Evolutionary conservation across 768 basidiomycete genomes (phyloP).

Genomic region (Arthromyces matolae): DNA sequence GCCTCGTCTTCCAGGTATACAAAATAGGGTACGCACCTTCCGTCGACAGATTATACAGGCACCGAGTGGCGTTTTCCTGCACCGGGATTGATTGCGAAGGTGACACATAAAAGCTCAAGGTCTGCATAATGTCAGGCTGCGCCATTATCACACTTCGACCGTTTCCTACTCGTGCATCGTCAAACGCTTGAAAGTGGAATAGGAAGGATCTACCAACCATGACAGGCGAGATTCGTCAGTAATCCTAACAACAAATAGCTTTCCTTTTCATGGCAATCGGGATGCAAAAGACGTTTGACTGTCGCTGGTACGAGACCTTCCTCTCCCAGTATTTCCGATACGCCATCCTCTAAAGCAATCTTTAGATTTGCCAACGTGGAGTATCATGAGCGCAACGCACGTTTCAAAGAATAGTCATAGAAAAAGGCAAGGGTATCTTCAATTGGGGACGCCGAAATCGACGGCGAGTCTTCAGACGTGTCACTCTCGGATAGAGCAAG

Average conservation of each 20-base stretch:
- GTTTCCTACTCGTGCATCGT: conserved; percentile 2
- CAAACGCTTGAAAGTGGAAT: neutral
- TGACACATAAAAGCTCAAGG: conserved; percentile 2
- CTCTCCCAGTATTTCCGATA: conserved; percentile 12
- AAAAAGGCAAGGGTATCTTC: conserved; percentile 11
- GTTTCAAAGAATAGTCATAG: conserved; percentile 14
- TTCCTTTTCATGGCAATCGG: conserved; percentile 10
- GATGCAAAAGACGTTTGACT: conserved; percentile 2
- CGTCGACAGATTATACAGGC: conserved; percentile 18
- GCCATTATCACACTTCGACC: conserved; percentile 3
- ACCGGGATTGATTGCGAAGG: conserved; percentile 1
- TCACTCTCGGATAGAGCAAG: conserved; percentile 5
- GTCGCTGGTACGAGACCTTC: conserved; percentile 7
- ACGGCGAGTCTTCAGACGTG: conserved; percentile 1
- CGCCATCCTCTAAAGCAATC: conserved; percentile 8
- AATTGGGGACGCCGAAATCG: neutral
- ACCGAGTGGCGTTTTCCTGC: conserved; percentile 15
- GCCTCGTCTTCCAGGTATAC: neutral
- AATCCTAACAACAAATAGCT: conserved; percentile 13
- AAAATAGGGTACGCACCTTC: conserved; percentile 1
- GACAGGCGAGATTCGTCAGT: conserved; percentile 17
- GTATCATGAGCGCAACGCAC: neutral
- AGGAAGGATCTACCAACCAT: conserved; percentile 6
- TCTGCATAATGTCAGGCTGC: conserved; percentile 7
- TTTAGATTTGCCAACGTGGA: neutral